Evolutionary conservation across 1,284 basidiomycete species (phyloP), one percentile per base, ranked within the genome.

Genomic region (Pseudozyma sp.): DNA sequence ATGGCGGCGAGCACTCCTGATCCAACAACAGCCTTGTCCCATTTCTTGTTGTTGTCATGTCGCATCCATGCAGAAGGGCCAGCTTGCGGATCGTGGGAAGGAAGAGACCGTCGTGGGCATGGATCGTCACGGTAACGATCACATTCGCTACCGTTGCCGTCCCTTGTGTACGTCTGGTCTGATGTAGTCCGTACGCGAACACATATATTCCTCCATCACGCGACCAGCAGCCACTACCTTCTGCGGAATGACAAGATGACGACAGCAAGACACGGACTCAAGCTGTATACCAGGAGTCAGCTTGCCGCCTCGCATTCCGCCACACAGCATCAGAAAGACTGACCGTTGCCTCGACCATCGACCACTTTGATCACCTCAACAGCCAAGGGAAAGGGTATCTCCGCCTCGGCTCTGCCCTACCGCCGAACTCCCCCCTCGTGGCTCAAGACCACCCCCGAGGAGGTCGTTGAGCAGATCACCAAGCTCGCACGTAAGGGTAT

Each of bases 401-500:
- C 75, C 88, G 94, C 93, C 87, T 97, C 95, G 85, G 95, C 96
- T 81, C 92, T 98, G 85, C 96, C 96, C 75, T 98, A 97, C 90
- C 91, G 93, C 87, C 93, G 95, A 85, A 88, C 94, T 66, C 93
- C 94, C 76, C 95, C 96, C 77, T 89, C 92, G 71, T 98, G 96
- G 96, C 91, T 97, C 86, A 98, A 98, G 90, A 92, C 93, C 69
- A 92, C 93, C 79, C 91, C 94, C 47, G 94, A 97, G 69, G 96
- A 98, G 80, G 93, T 98, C 83, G 90, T 92, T 82, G 93, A 97
- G 84, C 93, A 96, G 86, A 98, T 98, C 88, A 89, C 90, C 88
- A 98, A 98, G 88, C 91, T 97, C 83, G 96, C 96, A 68, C 92
- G 94, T 87, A 96, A 97, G 90, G 96, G 96, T 88, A 89, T 97